phyloP scores from a whole-genome alignment of 192 early-diverging fungal genomes.

The Backusella mclennaniae region DNA sequence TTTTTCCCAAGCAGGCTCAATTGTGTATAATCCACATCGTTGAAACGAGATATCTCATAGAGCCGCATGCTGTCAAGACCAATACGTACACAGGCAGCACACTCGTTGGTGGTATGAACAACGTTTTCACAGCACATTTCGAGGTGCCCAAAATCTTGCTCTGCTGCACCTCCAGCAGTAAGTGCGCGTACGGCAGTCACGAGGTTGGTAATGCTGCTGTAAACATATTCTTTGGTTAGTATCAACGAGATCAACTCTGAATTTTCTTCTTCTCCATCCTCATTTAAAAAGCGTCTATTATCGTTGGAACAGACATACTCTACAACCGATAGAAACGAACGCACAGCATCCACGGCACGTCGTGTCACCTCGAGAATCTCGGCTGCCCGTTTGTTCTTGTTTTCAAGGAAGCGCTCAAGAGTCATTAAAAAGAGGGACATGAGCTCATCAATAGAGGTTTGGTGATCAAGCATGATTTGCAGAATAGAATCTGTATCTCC shows the following conservation, averaged over 20 bases:
- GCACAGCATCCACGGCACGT: conserved; percentile 33
- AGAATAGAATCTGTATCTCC: conserved; percentile 19
- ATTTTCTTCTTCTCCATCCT: conserved; percentile 29
- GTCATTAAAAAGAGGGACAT: conserved; percentile 7
- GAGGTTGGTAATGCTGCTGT: conserved; percentile 35
- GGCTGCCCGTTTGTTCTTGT: neutral
- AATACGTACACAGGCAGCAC: conserved; percentile 10
- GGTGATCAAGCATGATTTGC: conserved; percentile 19
- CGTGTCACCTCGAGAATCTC: conserved; percentile 35
- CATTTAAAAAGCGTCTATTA: conserved; percentile 8
- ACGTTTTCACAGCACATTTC: conserved; percentile 19
- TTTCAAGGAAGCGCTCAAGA: conserved; percentile 9
- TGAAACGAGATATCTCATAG: neutral
- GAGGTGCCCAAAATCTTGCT: conserved; percentile 11
- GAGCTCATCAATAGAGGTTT: conserved; percentile 6
- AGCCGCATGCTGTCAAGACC: conserved; percentile 3
- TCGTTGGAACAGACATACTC: conserved; percentile 34
- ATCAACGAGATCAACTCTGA: conserved; percentile 31
- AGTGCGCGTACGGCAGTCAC: conserved; percentile 34
- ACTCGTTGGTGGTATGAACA: conserved; percentile 20
- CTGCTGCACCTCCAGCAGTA: neutral
- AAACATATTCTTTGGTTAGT: conserved; percentile 36
- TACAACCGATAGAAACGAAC: conserved; percentile 32
- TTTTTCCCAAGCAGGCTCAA: conserved; percentile 33
- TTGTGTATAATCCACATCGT: conserved; percentile 11